A percentile compares a stretch with the other conserved stretches of the same genome.
Conservation (phyloP, 2,329 filamentous ascomycete species). For the Claviceps humidiphila region DNA sequence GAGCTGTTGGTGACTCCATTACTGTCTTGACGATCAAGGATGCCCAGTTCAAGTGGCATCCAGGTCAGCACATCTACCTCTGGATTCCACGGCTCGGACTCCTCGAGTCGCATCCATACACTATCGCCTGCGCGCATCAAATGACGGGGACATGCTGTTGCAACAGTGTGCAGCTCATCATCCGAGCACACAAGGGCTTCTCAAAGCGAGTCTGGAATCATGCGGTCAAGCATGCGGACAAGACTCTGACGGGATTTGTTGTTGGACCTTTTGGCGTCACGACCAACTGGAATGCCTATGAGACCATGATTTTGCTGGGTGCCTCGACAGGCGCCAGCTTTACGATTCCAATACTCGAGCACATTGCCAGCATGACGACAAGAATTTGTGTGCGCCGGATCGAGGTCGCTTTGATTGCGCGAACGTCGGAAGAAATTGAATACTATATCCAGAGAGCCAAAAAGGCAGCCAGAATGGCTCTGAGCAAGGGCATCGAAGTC, state of each 20-base stretch:
- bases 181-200: conserved; percentile 43
- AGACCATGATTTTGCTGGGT: conserved; percentile 45
- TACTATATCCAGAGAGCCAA: conserved; percentile 39
- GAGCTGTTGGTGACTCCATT: conserved; percentile 35
- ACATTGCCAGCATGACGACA: conserved; percentile 28
- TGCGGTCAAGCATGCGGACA: conserved; percentile 24
- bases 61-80: conserved; percentile 48
- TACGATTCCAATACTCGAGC: conserved; percentile 45
- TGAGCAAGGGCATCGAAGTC: conserved; percentile 33
- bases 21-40: conserved; percentile 47
- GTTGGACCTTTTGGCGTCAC: conserved; percentile 43
- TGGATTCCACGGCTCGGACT: conserved; percentile 43
- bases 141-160: conserved; percentile 38
- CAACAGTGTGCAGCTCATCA: conserved; percentile 45
- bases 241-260: conserved; percentile 29
- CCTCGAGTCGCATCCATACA: conserved; percentile 47
- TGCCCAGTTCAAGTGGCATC: conserved; percentile 44
- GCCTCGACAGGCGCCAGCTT: conserved; percentile 52
- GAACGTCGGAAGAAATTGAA: conserved; percentile 37
- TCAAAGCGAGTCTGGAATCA: conserved; percentile 38
- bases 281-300: conserved; percentile 43
- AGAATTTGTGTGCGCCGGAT: conserved; percentile 37
- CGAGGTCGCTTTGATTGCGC: conserved; percentile 39
- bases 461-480: conserved; percentile 28
- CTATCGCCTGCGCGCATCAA: conserved; percentile 43